Base-by-base conservation (phyloP, 1,139 yeast genomes). In the Candida labiduridarum region DNA sequence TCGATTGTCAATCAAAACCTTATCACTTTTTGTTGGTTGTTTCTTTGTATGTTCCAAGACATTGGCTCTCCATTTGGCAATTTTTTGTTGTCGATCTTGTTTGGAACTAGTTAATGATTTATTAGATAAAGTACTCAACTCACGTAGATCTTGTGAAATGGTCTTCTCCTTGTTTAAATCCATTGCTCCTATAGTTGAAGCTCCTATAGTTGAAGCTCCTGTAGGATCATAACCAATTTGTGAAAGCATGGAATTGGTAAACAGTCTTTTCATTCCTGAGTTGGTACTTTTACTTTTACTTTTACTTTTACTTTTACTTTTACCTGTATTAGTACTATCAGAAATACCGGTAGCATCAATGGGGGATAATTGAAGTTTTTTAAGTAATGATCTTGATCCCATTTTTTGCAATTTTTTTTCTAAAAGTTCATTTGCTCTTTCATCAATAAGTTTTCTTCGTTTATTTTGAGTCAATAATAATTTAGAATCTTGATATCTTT, bases 171-270 rank as follows among this genome's bases (percentile, higher is more conserved):
- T 55, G 25, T 53, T 52, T 2, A 55, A 48, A 4, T 44, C 61
- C 8, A 25, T 25, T 14, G 59, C 41, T 48, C 53, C 27, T 43
- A 48, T 15, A 41, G 41, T 0, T 27, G 39, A 22, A 11, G 27
- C 8, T 25, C 46, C 46, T 2, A 82, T 77, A 1, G 85, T 19
- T 27, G 39, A 22, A 11, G 27, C 8, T 25, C 46, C 46, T 2
- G 82, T 77, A 1, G 85, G 85, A 60, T 81, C 84, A 59, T 76
- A 80, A 1, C 86, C 85, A 36, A 80, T 65, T 31, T 68, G 66
- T 19, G 68, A 66, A 22, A 80, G 60, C 50, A 76, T 65, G 6
- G 71, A 67, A 45, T 67, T 64, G 14, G 74, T 67, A 50, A 76
- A 69, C 4, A 78, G 76, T 11, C 64, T 62, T 27, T 54, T 55